Conservation (phyloP, 805 yeast species). For the Naumovozyma baii region DNA sequence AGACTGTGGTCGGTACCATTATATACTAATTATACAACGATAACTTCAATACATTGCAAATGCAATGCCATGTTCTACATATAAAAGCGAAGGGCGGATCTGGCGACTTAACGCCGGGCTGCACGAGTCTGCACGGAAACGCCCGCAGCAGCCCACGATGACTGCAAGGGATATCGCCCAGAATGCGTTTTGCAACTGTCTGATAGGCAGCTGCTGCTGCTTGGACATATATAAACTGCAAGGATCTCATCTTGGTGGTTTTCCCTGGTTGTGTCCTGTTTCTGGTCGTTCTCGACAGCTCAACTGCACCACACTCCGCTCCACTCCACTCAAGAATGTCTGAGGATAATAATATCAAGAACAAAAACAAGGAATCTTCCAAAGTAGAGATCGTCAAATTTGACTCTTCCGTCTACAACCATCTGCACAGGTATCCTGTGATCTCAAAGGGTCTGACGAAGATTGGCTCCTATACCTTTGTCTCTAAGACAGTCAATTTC, state of each 20-base stretch:
- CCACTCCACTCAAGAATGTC: no score
- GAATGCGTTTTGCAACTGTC: no score
- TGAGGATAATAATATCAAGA: not conserved
- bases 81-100: no score
- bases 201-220: no score
- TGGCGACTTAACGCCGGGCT: no score
- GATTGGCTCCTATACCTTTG: not conserved
- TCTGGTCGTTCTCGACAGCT: not conserved
- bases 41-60: no score
- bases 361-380: not conserved
- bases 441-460: conserved; percentile 1
- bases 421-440: conserved; percentile 2
- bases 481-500: not conserved
- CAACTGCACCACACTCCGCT: not conserved
- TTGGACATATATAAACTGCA: no score
- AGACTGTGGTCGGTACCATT: no score
- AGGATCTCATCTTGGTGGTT: not conserved
- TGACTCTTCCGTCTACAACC: conserved; percentile 1
- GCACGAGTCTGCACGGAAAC: no score
- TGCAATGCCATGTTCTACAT: no score
- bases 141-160: not conserved
- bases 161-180: not conserved
- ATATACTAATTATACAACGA: no score
- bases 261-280: not conserved
- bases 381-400: not conserved